Evolutionary conservation across 106 monocot genomes (phyloP).

Genomic region (Allium cepa): DNA sequence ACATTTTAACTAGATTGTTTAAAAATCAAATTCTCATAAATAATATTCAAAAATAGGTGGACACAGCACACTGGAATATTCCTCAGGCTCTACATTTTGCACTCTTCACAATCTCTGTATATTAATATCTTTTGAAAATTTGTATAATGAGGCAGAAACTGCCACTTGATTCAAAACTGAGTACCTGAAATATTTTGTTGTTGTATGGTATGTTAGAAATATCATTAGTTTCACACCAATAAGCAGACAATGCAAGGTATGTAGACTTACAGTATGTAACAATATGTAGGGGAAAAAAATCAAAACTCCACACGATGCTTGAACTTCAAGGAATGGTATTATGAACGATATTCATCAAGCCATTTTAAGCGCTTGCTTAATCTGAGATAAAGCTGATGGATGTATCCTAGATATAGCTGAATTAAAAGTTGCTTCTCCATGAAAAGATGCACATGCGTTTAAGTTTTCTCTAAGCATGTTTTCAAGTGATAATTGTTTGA

Average conservation of each 20-base stretch:
- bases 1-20: too few relatives aligned
- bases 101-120: slow-evolving; percentile 2
- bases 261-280: slow-evolving; percentile 4
- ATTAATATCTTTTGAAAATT: not conserved
- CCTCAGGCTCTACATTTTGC: not conserved
- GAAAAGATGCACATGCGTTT: slow-evolving; percentile 73
- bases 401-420: slow-evolving; percentile 82
- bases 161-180: slow-evolving; percentile 13
- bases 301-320: not conserved
- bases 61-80: too few relatives aligned
- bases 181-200: slow-evolving; percentile 5
- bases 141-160: slow-evolving; percentile 9
- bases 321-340: slow-evolving; percentile 4
- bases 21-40: too few relatives aligned
- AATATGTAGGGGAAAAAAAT: not conserved
- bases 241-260: not conserved
- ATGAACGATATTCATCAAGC: slow-evolving; percentile 14
- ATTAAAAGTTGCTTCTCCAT: slow-evolving; percentile 81
- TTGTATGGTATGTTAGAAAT: not conserved
- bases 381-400: slow-evolving; percentile 87
- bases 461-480: slow-evolving; percentile 75
- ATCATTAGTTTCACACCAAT: not conserved
- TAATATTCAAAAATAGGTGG: too few relatives aligned
- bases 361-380: slow-evolving; percentile 84
- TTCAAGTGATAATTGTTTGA: slow-evolving; percentile 79